These are phyloP conservation scores for Lactarius deliciosus DNA, from an alignment of 768 basidiomycete species.

Conservation along the genomic window DNA sequence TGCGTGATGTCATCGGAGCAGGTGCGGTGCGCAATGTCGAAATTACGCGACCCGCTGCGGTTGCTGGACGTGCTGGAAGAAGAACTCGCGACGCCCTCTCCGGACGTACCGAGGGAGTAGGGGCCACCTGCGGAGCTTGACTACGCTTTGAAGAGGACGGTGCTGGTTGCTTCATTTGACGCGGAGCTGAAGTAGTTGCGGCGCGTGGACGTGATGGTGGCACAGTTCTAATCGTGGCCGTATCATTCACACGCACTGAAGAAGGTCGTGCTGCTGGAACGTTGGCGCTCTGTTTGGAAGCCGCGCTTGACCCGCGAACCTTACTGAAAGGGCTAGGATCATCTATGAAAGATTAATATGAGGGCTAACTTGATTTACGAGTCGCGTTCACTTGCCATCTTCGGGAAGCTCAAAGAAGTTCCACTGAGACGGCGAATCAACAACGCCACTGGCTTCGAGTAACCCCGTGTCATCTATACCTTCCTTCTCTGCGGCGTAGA, in stretches of 20 bases:
- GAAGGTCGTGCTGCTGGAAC: not conserved
- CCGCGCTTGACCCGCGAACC: not conserved
- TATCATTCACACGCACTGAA: not conserved
- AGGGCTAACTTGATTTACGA: not conserved
- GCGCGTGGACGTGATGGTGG: not conserved
- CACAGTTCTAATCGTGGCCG: not conserved
- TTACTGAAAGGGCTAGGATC: constrained; percentile 13
- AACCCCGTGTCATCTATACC: constrained; percentile 18
- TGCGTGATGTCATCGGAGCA: not conserved
- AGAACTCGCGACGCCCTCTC: not conserved
- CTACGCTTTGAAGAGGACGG: constrained; percentile 1
- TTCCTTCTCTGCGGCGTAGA: constrained; percentile 30
- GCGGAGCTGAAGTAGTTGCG: not conserved
- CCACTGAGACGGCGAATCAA: constrained; percentile 18
- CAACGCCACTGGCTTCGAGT: constrained; percentile 23
- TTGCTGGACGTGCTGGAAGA: constrained; percentile 7
- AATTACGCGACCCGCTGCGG: not conserved
- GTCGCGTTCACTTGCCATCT: constrained; percentile 21
- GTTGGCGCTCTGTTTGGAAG: not conserved
- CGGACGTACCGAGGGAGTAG: not conserved
- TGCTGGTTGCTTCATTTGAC: constrained; percentile 1
- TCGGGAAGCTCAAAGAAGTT: constrained; percentile 19
- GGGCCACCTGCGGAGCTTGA: not conserved
- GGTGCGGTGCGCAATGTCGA: not conserved
- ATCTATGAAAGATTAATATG: constrained; percentile 10